phyloP scores from a whole-genome alignment of 805 yeast species.

The Barnettozyma pratensis region DNA sequence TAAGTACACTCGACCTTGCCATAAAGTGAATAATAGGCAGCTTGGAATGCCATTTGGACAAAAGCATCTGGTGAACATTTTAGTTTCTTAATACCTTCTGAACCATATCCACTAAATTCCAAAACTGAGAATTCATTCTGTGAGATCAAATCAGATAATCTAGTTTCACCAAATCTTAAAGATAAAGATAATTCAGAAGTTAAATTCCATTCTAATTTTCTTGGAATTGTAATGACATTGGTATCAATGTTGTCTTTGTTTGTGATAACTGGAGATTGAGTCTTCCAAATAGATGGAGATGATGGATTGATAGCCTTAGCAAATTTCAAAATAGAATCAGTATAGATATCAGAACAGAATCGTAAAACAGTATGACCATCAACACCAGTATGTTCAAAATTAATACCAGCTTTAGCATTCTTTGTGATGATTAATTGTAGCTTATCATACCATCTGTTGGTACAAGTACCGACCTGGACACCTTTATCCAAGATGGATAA shows the following conservation, averaged over 20 bases:
- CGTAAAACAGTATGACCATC: conserved; percentile 93
- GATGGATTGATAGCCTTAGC: conserved; percentile 77
- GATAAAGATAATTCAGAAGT: conserved; percentile 75
- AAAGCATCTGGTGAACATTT: conserved; percentile 93
- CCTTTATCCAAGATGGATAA: conserved; percentile 74
- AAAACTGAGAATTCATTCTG: conserved; percentile 84
- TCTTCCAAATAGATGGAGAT: conserved; percentile 62
- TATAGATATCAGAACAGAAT: conserved; percentile 84
- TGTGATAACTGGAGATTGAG: conserved; percentile 43
- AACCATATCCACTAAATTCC: conserved; percentile 67
- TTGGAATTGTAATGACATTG: conserved; percentile 61
- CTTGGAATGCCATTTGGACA: conserved; percentile 90
- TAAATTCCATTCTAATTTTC: conserved; percentile 84
- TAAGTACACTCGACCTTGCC: conserved; percentile 92
- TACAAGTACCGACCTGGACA: conserved; percentile 89
- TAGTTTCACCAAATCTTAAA: conserved; percentile 84
- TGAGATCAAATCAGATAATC: conserved; percentile 79
- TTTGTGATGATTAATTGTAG: conserved; percentile 80
- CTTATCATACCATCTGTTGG: conserved; percentile 94
- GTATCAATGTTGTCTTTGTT: conserved; percentile 38
- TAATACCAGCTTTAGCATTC: conserved; percentile 89
- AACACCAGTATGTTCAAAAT: conserved; percentile 91
- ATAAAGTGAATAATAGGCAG: conserved; percentile 85
- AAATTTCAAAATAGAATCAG: conserved; percentile 83
- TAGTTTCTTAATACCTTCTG: conserved; percentile 72